Percentiles rank a stretch among this genome's conserved stretches.
These are phyloP conservation scores for Pythium monospermum DNA, from an alignment of 352 stramenopile species.

Conservation along the genomic window DNA sequence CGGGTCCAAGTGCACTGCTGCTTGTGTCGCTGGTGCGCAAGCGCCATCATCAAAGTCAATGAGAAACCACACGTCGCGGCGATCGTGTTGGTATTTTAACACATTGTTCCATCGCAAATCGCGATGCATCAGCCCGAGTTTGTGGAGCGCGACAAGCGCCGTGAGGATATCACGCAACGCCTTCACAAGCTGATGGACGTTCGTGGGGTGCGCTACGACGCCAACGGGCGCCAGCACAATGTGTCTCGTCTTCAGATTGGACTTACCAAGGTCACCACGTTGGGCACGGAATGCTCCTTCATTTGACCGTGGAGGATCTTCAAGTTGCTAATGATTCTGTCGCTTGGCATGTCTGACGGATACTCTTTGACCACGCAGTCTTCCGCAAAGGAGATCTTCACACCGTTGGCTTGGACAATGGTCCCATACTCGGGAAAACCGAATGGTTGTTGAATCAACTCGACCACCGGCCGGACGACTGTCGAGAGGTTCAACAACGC, in stretches of 20 bases:
- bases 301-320: background rate
- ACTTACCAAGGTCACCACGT: background rate
- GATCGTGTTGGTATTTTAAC: constrained; percentile 23
- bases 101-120: constrained; percentile 23
- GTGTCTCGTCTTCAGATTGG: constrained; percentile 9
- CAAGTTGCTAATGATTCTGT: background rate
- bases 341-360: background rate
- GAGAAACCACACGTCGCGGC: constrained; percentile 23
- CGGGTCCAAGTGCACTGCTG: constrained; percentile 10
- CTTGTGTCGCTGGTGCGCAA: constrained; percentile 9
- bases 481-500: background rate
- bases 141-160: constrained; percentile 10
- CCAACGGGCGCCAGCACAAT: constrained; percentile 9
- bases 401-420: background rate
- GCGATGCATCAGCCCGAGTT: constrained; percentile 12
- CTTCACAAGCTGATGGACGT: constrained; percentile 9
- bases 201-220: constrained; percentile 4
- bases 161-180: constrained; percentile 18
- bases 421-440: background rate
- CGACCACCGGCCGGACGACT: background rate
- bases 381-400: background rate
- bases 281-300: background rate
- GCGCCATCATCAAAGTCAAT: constrained; percentile 19
- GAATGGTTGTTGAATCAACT: background rate
- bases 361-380: background rate